A percentile compares a stretch with the other conserved stretches of the same genome.
These are phyloP conservation scores for Rhodocollybia butyracea DNA, from an alignment of 768 basidiomycete genomes.

Conservation along the genomic window DNA sequence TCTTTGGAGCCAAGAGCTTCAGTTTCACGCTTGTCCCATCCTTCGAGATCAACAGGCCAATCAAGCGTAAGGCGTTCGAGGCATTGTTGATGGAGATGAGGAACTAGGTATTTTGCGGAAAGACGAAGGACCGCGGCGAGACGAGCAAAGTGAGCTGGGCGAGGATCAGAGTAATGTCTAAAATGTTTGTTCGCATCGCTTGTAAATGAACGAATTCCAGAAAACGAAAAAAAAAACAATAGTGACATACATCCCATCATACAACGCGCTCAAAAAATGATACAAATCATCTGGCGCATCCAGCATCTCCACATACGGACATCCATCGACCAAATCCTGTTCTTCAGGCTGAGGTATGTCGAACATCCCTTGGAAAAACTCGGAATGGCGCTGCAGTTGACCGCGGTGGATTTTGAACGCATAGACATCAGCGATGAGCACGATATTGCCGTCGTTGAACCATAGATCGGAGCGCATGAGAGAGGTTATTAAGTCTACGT, in stretches of 20 bases:
- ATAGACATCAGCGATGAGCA: not conserved
- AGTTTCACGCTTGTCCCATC: conserved; percentile 68
- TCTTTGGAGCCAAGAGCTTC: conserved; percentile 46
- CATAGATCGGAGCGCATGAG: not conserved
- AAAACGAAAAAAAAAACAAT: not conserved
- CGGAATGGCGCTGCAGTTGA: conserved; percentile 71
- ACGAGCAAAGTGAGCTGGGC: conserved; percentile 45
- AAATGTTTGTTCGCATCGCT: too few relatives aligned
- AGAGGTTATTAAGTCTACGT: not conserved
- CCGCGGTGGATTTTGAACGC: conserved; percentile 28
- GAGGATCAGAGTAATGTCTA: conserved; percentile 56
- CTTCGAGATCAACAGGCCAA: conserved; percentile 65
- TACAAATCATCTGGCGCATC: conserved; percentile 67
- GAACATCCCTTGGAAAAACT: conserved; percentile 70
- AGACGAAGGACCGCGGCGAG: conserved; percentile 66
- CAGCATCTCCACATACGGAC: conserved; percentile 55
- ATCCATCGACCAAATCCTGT: conserved; percentile 49
- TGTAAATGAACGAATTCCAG: too few relatives aligned
- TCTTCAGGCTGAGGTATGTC: conserved; percentile 53
- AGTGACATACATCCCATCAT: conserved; percentile 71
- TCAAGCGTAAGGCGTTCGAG: conserved; percentile 55
- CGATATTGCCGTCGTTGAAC: conserved; percentile 9
- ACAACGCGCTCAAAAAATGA: conserved; percentile 64
- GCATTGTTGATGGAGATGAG: conserved; percentile 60
- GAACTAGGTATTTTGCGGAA: conserved; percentile 74